Evolutionary conservation across 768 basidiomycete genomes (phyloP).

Genomic region (Candolleomyces eurysporus): DNA sequence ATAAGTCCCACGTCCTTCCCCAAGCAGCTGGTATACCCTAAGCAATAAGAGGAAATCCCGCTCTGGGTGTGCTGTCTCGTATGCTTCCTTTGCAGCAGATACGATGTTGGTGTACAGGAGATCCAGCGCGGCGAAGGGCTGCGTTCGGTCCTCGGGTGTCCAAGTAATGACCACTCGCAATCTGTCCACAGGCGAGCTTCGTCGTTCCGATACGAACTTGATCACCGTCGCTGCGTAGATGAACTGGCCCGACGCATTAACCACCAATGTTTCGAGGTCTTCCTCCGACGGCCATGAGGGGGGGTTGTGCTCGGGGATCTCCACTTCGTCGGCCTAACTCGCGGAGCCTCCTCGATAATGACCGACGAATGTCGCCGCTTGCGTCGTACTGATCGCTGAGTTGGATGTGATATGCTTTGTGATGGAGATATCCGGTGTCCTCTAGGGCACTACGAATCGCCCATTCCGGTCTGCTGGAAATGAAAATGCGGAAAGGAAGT

Average conservation of each 20-base stretch:
- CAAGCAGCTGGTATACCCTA: not conserved
- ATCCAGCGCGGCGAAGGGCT: no score
- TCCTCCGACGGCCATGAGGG: no score
- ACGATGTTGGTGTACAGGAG: no score
- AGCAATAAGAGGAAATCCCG: not conserved
- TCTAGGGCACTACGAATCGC: not conserved
- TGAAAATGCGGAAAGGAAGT: not conserved
- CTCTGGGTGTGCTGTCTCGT: not conserved
- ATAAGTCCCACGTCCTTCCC: no score
- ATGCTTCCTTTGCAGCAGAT: no score
- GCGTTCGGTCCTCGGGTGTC: no score
- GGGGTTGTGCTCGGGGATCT: not conserved
- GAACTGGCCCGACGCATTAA: no score
- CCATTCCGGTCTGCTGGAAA: conserved; percentile 1
- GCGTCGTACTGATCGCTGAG: not conserved
- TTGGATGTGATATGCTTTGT: not conserved
- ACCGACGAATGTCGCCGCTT: not conserved
- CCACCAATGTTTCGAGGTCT: no score
- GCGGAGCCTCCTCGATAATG: not conserved
- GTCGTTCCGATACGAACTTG: no score
- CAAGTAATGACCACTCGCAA: no score
- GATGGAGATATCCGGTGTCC: not conserved
- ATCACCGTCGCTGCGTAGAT: no score
- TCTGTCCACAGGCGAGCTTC: no score
- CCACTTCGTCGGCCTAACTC: not conserved